Base-by-base conservation (phyloP, 139 green algal genomes). In the Chlamydomonas eustigma region DNA sequence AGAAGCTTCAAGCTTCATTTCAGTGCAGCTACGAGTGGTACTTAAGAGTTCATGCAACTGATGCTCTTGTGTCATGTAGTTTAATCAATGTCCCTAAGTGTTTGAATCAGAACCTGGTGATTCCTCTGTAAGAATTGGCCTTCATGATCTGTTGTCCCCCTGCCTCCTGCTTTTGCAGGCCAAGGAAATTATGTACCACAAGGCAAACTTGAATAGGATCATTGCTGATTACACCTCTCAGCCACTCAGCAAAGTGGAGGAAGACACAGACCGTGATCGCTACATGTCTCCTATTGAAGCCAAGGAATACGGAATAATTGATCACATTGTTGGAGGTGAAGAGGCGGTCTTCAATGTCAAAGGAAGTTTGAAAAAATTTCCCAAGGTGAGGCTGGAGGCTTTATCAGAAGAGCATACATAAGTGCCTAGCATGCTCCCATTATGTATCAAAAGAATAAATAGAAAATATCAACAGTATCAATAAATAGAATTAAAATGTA, bases 271-370 rank as follows among this genome's bases (percentile, higher is more conserved):
- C 83, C 85, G 95, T 35, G 96, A 98, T 82, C 80, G 87, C 4
- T 99, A 98, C 90, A 98, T 99, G 96, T 97, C 88, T 0, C 92
- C 96, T 6, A 74, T 98, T 34, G 96, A 99, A 85, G 91, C 96
- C 33, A 94, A 94, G 86, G 78, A 93, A 50, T 99, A 99, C 70
- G 96, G 96, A 24, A 77, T 99, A 30, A 98, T 98, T 78, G 96
- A 99, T 84, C 85, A 95, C 72, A 92, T 99, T 80, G 94, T 99
- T 37, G 95, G 96, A 24, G 95, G 93, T 5, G 94, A 98, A 39
- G 93, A 97, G 50, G 89, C 90, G 28, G 85, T 90, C 64, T 87
- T 87, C 64, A 74, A 72, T 12, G 28, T 58, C 44, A 58, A 58
- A 18, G 44, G 18, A 12, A 12, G 18, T 18, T 18, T 58, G 12